Percentiles rank a stretch among this genome's conserved stretches.
phyloP scores from a whole-genome alignment of 768 basidiomycete species.

The Macrolepiota fuliginosa region DNA sequence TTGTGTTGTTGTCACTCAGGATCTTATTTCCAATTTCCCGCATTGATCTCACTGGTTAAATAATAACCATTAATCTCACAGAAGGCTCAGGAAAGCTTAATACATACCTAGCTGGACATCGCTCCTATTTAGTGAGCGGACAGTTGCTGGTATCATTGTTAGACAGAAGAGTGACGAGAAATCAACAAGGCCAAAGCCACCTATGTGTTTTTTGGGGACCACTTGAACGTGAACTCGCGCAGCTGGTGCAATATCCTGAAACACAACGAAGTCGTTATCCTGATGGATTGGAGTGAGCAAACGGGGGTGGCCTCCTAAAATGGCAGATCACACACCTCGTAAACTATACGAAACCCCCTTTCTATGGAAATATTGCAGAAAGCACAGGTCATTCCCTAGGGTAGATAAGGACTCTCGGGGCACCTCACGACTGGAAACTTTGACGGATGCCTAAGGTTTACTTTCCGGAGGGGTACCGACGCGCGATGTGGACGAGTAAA shows the following conservation, averaged over 20 bases:
- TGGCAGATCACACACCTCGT: neutral
- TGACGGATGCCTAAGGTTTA: too few species aligned
- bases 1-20: conserved; percentile 46
- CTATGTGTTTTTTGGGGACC: conserved; percentile 50
- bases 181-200: conserved; percentile 12
- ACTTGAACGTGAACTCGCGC: conserved; percentile 48
- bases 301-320: neutral
- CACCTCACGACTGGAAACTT: too few species aligned
- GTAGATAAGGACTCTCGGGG: too few species aligned
- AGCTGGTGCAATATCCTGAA: conserved; percentile 49
- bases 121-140: conserved; percentile 40
- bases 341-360: conserved; percentile 6
- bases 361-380: conserved; percentile 7
- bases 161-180: neutral
- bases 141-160: conserved; percentile 42
- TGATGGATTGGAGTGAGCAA: conserved; percentile 16
- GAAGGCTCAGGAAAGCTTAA: neutral
- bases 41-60: conserved; percentile 27
- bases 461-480: too few species aligned
- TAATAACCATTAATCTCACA: neutral
- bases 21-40: conserved; percentile 46
- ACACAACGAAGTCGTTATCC: conserved; percentile 50
- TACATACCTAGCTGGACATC: conserved; percentile 50
- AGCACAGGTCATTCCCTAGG: neutral
- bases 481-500: too few species aligned